Conservation (phyloP, 2,329 filamentous ascomycete genomes). For the Ceratocystis smalleyi region DNA sequence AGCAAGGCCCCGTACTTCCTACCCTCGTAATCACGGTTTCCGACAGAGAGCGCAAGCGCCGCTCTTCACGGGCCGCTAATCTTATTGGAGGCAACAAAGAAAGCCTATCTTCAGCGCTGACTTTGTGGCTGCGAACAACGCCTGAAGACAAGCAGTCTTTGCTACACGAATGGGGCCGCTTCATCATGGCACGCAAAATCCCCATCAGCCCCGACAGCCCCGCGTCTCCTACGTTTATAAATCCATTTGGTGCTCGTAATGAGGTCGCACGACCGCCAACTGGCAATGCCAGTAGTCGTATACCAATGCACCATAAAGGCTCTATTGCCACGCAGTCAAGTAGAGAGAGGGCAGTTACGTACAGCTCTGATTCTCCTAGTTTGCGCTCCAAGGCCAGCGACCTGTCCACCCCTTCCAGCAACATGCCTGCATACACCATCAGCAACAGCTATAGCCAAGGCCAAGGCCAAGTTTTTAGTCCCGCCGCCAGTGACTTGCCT, state of each 20-base stretch:
- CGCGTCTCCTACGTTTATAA: constrained; percentile 37
- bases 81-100: constrained; percentile 34
- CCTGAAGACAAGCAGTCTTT: constrained; percentile 35
- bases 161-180: constrained; percentile 45
- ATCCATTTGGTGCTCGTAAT: constrained; percentile 34
- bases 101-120: constrained; percentile 29
- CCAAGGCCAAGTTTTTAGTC: constrained; percentile 20
- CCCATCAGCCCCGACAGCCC: constrained; percentile 38
- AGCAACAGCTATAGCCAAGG: neutral
- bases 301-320: constrained; percentile 31
- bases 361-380: constrained; percentile 44
- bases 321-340: constrained; percentile 35
- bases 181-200: constrained; percentile 33
- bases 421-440: constrained; percentile 17
- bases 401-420: constrained; percentile 42
- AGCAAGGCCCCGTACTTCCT: constrained; percentile 42
- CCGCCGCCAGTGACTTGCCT: constrained; percentile 39
- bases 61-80: constrained; percentile 47
- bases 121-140: constrained; percentile 40
- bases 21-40: constrained; percentile 44
- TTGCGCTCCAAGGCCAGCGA: constrained; percentile 48
- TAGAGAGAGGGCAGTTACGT: constrained; percentile 31
- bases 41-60: constrained; percentile 47
- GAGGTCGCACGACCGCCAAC: constrained; percentile 31
- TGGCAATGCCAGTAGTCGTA: constrained; percentile 25